Percentiles rank a stretch among this genome's conserved stretches.
Evolutionary conservation across 2,329 filamentous ascomycete genomes (phyloP).

Genomic region (Massarina eburnea): DNA sequence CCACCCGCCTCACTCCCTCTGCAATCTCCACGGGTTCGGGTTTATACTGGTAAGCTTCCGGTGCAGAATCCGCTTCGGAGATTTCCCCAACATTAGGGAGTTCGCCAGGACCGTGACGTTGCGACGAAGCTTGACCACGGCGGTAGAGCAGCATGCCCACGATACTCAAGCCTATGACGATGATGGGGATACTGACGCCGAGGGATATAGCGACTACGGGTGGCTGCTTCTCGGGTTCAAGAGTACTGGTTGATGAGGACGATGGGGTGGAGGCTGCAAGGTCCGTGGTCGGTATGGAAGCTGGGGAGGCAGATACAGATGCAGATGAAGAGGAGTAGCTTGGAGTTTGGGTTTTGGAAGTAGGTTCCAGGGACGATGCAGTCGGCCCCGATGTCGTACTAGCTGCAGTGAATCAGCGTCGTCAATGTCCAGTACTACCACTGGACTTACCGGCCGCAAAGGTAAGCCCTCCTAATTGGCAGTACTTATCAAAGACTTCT

Average conservation of each 20-base stretch:
- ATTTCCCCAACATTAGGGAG: not conserved
- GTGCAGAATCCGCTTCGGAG: not conserved
- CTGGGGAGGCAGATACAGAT: not conserved
- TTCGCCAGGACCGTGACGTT: not conserved
- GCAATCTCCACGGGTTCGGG: not conserved
- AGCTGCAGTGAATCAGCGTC: not conserved
- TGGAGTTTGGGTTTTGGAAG: no score
- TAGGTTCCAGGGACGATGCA: not conserved
- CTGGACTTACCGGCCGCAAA: not conserved
- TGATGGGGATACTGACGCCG: conserved; percentile 11
- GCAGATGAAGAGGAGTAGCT: not conserved
- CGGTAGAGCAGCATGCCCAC: conserved; percentile 8
- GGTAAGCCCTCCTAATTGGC: conserved; percentile 4
- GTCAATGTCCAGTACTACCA: not conserved
- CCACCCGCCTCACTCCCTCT: not conserved
- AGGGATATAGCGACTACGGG: conserved; percentile 8
- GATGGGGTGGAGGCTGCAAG: not conserved
- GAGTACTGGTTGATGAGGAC: not conserved
- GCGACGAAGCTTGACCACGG: no score
- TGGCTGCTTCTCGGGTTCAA: not conserved
- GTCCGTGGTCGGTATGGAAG: not conserved
- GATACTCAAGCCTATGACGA: conserved; percentile 6
- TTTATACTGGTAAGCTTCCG: not conserved
- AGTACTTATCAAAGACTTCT: conserved; percentile 16
- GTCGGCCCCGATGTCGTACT: not conserved